phyloP scores from a whole-genome alignment of 1,139 yeast species.

The Candida sp. region DNA sequence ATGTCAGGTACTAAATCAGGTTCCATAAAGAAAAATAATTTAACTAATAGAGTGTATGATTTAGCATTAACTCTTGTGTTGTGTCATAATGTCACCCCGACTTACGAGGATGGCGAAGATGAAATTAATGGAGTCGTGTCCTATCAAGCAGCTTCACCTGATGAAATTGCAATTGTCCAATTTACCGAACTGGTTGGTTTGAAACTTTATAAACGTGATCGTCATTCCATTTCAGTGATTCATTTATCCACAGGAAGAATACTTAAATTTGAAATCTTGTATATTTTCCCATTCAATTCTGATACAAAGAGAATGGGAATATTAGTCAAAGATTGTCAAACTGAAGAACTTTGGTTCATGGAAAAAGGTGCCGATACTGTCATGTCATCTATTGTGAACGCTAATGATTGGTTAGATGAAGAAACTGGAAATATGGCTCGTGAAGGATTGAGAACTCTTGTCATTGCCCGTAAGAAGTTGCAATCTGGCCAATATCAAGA shows the following conservation, averaged over 20 bases:
- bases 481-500: conserved; percentile 51
- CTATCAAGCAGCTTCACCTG: conserved; percentile 98
- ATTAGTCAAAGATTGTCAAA: conserved; percentile 59
- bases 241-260: conserved; percentile 59
- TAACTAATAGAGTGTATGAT: conserved; percentile 75
- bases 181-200: conserved; percentile 88
- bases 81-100: conserved; percentile 88
- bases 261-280: conserved; percentile 63
- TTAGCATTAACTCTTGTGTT: conserved; percentile 78
- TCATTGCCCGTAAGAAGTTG: conserved; percentile 79
- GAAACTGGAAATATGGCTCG: conserved; percentile 98
- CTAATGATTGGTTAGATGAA: conserved; percentile 96
- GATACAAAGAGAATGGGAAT: conserved; percentile 98
- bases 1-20: conserved; percentile 15
- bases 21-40: conserved; percentile 44
- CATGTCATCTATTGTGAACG: conserved; percentile 80
- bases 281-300: conserved; percentile 90
- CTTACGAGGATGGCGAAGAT: conserved; percentile 16
- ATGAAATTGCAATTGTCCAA: conserved; percentile 94
- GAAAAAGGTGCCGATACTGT: conserved; percentile 98
- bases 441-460: conserved; percentile 94
- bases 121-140: conserved; percentile 32
- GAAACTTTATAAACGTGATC: conserved; percentile 74
- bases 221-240: conserved; percentile 64
- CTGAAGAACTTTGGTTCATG: conserved; percentile 76